Base-by-base conservation (phyloP, 371 early-diverging fungal genomes). In the Modicella reniformis region DNA sequence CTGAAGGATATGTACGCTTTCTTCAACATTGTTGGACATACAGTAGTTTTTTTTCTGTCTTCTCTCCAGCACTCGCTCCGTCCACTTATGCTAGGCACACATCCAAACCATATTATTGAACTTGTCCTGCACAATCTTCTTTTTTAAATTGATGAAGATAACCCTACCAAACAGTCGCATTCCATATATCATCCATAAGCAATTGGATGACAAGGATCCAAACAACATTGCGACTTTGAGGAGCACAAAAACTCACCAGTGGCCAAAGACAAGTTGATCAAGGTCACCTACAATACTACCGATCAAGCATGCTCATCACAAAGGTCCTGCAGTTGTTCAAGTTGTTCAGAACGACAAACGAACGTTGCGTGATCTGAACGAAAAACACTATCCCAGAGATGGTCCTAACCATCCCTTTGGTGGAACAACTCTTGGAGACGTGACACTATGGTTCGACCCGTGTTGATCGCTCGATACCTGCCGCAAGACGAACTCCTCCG, bases 401-500 rank as follows among this genome's bases (percentile, higher is more conserved):
- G 34, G 61, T 72, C 23, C 58, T 59, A 15, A 65, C 62, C 21
- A 62, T 62, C 32, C 62, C 57, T 19, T 21, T 72, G 62, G 62
- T 62, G 30, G 67, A 66, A 28, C 66, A 66, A 47, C 52, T 65
- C 28, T 66, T 65, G 30, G 49, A 72, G 28, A 72, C 72, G 7
- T 71, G 71, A 65, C 40, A 59, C 28, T 53, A 58, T 40, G 65
- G 71, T n/a, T n/a, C 59, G 71, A 8, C 25, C 60, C 3, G 71
- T 65, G 0, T 56, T 71, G 10, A 26, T 71, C 3, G 71, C n/a
- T 65, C 1, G 71, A 71, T 59, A 65, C 71, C 1, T 70, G 71
- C 60, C 65, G 65, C 41, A 70, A 70, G 65, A 54, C 60, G 60
- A 59, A 28, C 26, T 61, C n/a, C n/a, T n/a, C 67, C 3, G 30